A percentile compares a stretch with the other conserved stretches of the same genome.
These are phyloP conservation scores for Lepidium sativum DNA, from an alignment of 345 rosid genomes.

Conservation along the genomic window DNA sequence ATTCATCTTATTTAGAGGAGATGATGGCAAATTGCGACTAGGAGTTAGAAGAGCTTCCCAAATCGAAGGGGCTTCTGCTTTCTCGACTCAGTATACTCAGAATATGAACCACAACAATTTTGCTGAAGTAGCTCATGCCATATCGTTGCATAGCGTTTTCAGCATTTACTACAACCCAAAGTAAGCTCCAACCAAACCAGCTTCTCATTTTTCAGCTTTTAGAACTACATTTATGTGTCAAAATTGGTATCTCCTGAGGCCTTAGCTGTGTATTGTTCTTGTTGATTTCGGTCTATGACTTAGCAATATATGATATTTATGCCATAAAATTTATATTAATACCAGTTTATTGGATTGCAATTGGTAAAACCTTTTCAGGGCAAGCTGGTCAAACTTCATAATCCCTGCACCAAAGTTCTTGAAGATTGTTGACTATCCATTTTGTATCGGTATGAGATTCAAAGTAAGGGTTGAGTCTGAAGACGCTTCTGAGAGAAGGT, in stretches of 20 bases:
- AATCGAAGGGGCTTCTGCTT: conserved; percentile 42
- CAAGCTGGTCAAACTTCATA: conserved; percentile 66
- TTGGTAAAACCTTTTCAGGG: conserved; percentile 31
- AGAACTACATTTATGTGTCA: neutral
- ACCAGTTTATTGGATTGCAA: neutral
- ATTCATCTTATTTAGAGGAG: conserved; percentile 49
- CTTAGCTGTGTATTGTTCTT: neutral
- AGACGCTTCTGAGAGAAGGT: conserved; percentile 97
- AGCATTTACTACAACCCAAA: conserved; percentile 89
- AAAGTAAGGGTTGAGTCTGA: conserved; percentile 79
- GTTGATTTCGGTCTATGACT: neutral
- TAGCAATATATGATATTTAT: neutral
- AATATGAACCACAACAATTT: conserved; percentile 50
- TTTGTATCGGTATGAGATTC: conserved; percentile 81
- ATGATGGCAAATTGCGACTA: conserved; percentile 82
- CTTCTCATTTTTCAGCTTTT: neutral
- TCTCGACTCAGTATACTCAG: conserved; percentile 40
- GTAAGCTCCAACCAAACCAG: conserved; percentile 31
- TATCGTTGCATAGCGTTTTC: conserved; percentile 51
- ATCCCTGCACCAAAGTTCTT: conserved; percentile 58
- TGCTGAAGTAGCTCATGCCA: conserved; percentile 60
- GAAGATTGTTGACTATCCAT: conserved; percentile 62
- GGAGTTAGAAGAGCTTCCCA: conserved; percentile 92
- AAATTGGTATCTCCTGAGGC: neutral
- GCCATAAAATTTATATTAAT: neutral